Conservation (phyloP, 140 eudicot species). For the Ambrosia hybrid region DNA sequence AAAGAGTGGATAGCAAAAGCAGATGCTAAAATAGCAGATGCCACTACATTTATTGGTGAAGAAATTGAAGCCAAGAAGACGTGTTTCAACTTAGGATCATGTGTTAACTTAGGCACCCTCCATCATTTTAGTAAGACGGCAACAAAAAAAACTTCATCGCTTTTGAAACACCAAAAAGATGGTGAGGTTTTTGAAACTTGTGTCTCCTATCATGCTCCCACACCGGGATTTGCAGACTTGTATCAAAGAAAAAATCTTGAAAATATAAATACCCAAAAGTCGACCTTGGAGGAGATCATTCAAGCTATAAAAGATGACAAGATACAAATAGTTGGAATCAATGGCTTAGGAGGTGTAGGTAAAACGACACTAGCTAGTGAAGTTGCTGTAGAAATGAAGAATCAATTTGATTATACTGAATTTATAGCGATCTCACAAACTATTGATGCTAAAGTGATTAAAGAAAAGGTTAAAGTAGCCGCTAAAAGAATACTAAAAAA, state of each 20-base stretch:
- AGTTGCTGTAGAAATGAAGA: conserved; percentile 3
- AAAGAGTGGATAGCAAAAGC: conserved; percentile 12
- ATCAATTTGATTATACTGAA: background rate
- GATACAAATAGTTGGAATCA: conserved; percentile 24
- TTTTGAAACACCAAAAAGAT: background rate
- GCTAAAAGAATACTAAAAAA: background rate
- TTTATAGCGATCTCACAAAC: conserved; percentile 1
- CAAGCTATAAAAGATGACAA: background rate
- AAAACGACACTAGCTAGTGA: conserved; percentile 26
- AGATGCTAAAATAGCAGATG: background rate
- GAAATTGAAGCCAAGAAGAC: background rate
- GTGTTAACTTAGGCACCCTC: conserved; percentile 8
- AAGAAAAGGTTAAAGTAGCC: background rate
- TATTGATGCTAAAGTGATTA: background rate
- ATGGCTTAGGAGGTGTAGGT: conserved; percentile 27
- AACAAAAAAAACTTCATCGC: background rate
- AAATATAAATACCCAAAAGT: conserved; percentile 9
- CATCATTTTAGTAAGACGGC: conserved; percentile 2
- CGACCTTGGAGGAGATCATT: background rate
- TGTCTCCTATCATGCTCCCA: background rate
- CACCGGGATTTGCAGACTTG: background rate
- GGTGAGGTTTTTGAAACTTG: background rate
- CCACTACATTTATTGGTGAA: background rate
- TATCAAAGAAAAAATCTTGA: conserved; percentile 9
- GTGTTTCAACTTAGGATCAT: background rate